These are phyloP conservation scores for Panaeolus cyanescens DNA, from an alignment of 768 basidiomycete genomes.

Conservation along the genomic window DNA sequence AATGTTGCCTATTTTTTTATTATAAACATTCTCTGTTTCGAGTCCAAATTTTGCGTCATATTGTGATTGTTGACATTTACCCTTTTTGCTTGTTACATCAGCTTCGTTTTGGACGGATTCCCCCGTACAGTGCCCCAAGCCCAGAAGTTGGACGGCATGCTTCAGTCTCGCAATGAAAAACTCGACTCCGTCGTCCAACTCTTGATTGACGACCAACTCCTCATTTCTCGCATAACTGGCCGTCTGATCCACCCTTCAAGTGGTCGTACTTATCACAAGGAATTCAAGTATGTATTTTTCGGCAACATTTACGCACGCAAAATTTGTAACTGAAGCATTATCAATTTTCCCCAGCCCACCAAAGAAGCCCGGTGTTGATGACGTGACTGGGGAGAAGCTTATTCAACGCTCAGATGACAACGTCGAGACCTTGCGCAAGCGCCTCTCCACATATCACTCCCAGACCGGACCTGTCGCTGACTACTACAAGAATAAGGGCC, in stretches of 20 bases:
- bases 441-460: constrained; percentile 84
- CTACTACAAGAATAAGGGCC: constrained; percentile 90
- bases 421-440: constrained; percentile 90
- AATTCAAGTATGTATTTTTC: constrained; percentile 71
- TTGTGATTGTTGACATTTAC: background rate
- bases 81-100: constrained; percentile 31
- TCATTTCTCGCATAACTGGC: constrained; percentile 97
- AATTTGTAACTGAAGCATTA: constrained; percentile 10
- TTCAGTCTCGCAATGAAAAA: constrained; percentile 77
- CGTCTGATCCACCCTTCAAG: constrained; percentile 88
- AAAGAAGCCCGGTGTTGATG: constrained; percentile 93
- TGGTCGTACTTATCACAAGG: constrained; percentile 92
- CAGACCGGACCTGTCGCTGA: constrained; percentile 96
- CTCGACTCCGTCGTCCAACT: constrained; percentile 93
- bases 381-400: constrained; percentile 92
- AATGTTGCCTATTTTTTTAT: background rate
- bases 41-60: background rate
- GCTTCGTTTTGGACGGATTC: constrained; percentile 99
- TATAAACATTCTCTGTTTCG: background rate
- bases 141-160: constrained; percentile 93
- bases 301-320: background rate
- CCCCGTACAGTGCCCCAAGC: constrained; percentile 97
- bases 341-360: constrained; percentile 69
- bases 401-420: constrained; percentile 99
- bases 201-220: constrained; percentile 88